phyloP scores from a whole-genome alignment of 768 basidiomycete species.

The Tulasnella sp. region DNA sequence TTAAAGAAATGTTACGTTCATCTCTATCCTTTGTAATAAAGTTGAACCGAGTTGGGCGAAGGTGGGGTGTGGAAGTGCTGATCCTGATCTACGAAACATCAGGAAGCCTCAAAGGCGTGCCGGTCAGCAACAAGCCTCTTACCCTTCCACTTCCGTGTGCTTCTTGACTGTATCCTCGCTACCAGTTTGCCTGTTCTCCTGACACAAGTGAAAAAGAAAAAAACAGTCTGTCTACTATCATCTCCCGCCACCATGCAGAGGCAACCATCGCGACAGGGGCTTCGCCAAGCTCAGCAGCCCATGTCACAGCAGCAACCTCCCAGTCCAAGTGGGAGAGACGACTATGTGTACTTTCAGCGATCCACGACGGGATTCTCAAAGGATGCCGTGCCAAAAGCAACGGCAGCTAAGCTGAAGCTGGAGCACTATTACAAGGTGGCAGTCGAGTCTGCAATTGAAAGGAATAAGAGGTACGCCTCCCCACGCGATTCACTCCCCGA shows the following conservation, averaged over 20 bases:
- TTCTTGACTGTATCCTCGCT: no score
- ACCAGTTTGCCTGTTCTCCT: no score
- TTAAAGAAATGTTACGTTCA: no score
- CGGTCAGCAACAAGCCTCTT: no score
- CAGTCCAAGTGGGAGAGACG: conserved; percentile 25
- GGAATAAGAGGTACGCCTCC: conserved; percentile 63
- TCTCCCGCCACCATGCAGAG: conserved; percentile 2
- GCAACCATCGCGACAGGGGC: conserved; percentile 15
- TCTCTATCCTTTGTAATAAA: no score
- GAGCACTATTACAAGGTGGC: conserved; percentile 96
- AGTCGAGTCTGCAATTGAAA: conserved; percentile 88
- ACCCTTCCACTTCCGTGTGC: no score
- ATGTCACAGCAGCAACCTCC: conserved; percentile 10
- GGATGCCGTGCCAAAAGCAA: conserved; percentile 70
- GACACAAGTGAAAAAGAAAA: no score
- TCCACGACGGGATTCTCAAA: conserved; percentile 65
- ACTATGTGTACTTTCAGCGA: conserved; percentile 93
- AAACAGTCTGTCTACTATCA: no score
- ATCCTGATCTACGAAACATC: no score
- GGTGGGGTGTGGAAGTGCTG: no score
- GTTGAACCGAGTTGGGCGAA: no score
- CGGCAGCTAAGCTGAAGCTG: conserved; percentile 85
- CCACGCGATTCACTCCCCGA: background rate
- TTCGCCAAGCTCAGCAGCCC: background rate
- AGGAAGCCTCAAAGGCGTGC: no score